phyloP scores from a whole-genome alignment of 2,329 filamentous ascomycete genomes.

The Ophiostoma ips region DNA sequence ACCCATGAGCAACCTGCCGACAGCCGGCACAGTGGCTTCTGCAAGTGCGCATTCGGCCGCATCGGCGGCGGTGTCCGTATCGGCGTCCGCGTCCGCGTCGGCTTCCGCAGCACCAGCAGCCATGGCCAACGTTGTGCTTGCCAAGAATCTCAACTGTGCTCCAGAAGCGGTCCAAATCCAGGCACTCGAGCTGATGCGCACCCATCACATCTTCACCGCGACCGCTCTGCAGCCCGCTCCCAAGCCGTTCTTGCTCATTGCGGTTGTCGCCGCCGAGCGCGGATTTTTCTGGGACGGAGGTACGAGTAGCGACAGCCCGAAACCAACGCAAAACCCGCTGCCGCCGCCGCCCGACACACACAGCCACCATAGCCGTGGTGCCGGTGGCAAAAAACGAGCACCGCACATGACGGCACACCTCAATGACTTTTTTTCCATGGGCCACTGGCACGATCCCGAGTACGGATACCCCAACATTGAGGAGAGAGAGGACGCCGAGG shows the following conservation, averaged over 20 bases:
- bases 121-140: conserved; percentile 73
- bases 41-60: neutral
- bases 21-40: neutral
- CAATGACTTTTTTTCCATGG: conserved; percentile 79
- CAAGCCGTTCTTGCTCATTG: conserved; percentile 65
- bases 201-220: conserved; percentile 61
- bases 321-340: neutral
- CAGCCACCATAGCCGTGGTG: conserved; percentile 2
- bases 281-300: conserved; percentile 22
- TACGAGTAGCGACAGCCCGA: neutral
- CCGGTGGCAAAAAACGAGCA: conserved; percentile 8
- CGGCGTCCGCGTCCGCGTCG: too few relatives aligned
- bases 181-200: conserved; percentile 62
- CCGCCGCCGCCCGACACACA: neutral
- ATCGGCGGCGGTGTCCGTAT: too few relatives aligned
- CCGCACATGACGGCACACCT: conserved; percentile 41
- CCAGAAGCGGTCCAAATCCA: conserved; percentile 72
- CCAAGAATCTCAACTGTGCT: conserved; percentile 63
- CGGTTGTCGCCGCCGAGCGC: conserved; percentile 43
- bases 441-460: conserved; percentile 63
- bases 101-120: conserved; percentile 18
- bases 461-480: conserved; percentile 67
- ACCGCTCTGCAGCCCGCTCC: conserved; percentile 62
- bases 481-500: conserved; percentile 37
- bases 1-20: neutral